Conservation (phyloP, 2,329 filamentous ascomycete species). For the Magnaporthiopsis incrustans region DNA sequence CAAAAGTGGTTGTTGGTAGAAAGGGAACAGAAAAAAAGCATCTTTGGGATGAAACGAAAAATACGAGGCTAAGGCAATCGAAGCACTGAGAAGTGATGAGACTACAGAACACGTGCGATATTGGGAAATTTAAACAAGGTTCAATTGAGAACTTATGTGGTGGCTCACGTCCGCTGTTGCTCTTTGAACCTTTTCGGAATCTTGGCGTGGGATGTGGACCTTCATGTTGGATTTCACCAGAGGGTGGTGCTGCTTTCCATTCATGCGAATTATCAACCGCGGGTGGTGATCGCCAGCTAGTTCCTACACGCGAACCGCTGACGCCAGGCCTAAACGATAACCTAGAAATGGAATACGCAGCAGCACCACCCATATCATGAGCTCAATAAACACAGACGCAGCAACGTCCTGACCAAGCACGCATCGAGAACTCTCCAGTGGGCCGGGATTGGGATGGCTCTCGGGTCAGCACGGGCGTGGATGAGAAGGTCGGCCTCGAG, state of each 20-base stretch:
- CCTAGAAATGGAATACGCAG: background rate
- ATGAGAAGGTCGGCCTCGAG: background rate
- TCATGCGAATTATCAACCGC: background rate
- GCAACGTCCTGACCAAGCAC: background rate
- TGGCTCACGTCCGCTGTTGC: background rate
- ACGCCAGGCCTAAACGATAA: background rate
- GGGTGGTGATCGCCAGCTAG: background rate
- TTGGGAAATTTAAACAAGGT: background rate
- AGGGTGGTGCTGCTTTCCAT: background rate
- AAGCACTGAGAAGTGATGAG: background rate
- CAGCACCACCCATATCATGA: background rate
- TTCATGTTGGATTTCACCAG: background rate
- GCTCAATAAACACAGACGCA: background rate
- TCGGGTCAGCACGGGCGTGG: slow-evolving; percentile 2
- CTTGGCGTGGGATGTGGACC: background rate
- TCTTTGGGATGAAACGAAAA: background rate
- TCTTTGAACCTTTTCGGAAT: background rate
- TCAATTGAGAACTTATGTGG: too few species aligned
- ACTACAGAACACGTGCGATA: background rate
- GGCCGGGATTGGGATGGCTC: background rate
- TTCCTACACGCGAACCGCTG: background rate
- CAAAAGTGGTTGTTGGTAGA: slow-evolving; percentile 1
- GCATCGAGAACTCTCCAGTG: background rate
- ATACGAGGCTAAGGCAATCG: background rate
- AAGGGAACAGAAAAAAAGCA: background rate